Conservation (phyloP, 1,284 basidiomycete species). For the Fomitopsis palustris region DNA sequence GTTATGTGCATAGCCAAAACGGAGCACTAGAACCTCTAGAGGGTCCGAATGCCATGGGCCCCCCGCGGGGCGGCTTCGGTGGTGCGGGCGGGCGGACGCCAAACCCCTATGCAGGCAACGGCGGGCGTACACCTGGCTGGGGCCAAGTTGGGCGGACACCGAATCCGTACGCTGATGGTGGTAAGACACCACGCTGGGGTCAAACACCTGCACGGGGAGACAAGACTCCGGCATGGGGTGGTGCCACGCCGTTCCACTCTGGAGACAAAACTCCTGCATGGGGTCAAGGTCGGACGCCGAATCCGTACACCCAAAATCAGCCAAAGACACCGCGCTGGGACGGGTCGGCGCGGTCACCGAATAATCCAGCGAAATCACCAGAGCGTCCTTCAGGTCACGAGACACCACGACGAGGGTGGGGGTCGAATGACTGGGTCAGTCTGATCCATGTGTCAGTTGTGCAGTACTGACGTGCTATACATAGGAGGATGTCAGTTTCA, state of each 20-base stretch:
- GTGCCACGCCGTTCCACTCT: conserved; percentile 25
- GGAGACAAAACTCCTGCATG: conserved; percentile 31
- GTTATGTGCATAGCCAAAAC: conserved; percentile 43
- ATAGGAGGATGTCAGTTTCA: not conserved
- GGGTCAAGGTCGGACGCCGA: conserved; percentile 5
- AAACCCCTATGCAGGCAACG: conserved; percentile 39
- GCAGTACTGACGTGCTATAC: not conserved
- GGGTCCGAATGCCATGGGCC: conserved; percentile 30
- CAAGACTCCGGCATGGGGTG: conserved; percentile 56
- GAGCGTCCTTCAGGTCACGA: not conserved
- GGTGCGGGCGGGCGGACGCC: conserved; percentile 25
- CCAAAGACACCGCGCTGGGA: conserved; percentile 9
- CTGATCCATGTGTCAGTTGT: not conserved
- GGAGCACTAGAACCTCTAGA: conserved; percentile 51
- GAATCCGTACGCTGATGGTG: conserved; percentile 61
- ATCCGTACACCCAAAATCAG: not conserved
- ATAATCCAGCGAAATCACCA: not conserved
- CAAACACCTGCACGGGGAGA: conserved; percentile 55
- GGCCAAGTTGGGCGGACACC: conserved; percentile 54
- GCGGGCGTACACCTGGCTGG: conserved; percentile 41
- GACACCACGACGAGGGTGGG: not conserved
- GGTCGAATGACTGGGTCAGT: not conserved
- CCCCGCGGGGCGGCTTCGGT: conserved; percentile 22
- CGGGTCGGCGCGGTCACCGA: not conserved
- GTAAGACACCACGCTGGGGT: conserved; percentile 66